Conservation (phyloP, 371 early-diverging fungal genomes). For the Mucor plumbeus region DNA sequence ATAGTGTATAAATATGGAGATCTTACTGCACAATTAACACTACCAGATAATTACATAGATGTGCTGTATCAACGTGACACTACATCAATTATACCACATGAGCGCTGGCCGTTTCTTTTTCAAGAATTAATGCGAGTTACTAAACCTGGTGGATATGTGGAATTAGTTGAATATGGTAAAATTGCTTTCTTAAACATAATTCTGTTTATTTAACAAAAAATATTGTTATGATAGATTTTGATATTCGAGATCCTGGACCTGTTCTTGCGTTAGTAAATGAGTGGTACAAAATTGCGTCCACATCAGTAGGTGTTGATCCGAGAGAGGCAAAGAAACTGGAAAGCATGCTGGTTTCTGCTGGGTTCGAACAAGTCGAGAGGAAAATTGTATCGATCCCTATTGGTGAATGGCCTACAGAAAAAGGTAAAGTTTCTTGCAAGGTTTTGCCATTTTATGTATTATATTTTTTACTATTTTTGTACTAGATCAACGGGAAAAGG, state of each 20-base stretch:
- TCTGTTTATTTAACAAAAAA: too few relatives aligned
- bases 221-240: constrained; percentile 22
- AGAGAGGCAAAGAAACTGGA: constrained; percentile 17
- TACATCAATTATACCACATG: constrained; percentile 43
- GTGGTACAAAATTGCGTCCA: constrained; percentile 44
- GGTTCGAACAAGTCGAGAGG: constrained; percentile 36
- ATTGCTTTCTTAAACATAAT: too few relatives aligned
- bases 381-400: constrained; percentile 41
- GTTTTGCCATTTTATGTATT: neutral
- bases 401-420: constrained; percentile 52
- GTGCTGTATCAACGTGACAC: constrained; percentile 62
- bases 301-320: constrained; percentile 36
- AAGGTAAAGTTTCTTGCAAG: constrained; percentile 17
- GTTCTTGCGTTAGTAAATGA: constrained; percentile 45
- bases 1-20: constrained; percentile 35
- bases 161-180: constrained; percentile 52
- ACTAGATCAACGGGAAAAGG: constrained; percentile 42
- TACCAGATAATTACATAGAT: constrained; percentile 56
- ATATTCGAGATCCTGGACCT: constrained; percentile 43
- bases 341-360: constrained; percentile 15
- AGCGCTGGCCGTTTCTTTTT: constrained; percentile 47
- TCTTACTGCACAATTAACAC: constrained; percentile 22
- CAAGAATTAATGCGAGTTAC: constrained; percentile 49
- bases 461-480: neutral
- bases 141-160: constrained; percentile 59